Evolutionary conservation across 441 rosid genomes (phyloP), one percentile per base, ranked within the genome.

Genomic region (Croton setiger): DNA sequence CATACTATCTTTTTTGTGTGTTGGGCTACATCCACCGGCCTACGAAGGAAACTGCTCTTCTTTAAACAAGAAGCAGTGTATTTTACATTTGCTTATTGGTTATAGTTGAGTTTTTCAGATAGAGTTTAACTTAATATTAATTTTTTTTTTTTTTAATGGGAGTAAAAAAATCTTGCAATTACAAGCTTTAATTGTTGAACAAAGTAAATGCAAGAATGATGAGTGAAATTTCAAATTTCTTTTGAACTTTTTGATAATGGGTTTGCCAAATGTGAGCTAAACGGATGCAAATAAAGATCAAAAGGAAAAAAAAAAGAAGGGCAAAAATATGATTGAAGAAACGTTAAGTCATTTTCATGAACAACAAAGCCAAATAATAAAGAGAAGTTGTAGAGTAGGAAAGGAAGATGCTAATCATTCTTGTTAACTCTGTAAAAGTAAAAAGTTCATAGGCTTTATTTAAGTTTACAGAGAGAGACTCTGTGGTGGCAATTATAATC

Each of bases 11-110:
- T 14, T 49, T 1, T 36, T 0, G 5, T 20, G 31, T 18, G 1
- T 58, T 72, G 51, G 65, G n/a, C 65, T 57, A 39, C 4, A 43
- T 21, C 57, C 68, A 67, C 76, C 63, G 64, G 67, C 68, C 72
- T 54, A 47, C 2, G 7, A n/a, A 54, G 43, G 43, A 39, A 39
- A 39, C 43, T 39, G 2, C 31, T 27, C 31, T 27, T 27, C 31
- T 27, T 27, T 27, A 27, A 27, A 27, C 31, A 27, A 27, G 31
- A 27, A 2, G 31, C 1, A 27, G 31, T 0, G 31, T 27, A 2
- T 27, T 27, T 27, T 27, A n/a, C n/a, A n/a, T n/a, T n/a, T n/a
- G n/a, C n/a, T n/a, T n/a, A n/a, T n/a, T n/a, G n/a, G n/a, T n/a
- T n/a, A n/a, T n/a, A n/a, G n/a, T n/a, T n/a, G n/a, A n/a, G n/a